phyloP scores from a whole-genome alignment of 176 grass and related monocot genomes.

The Cenchrus purpureus region DNA sequence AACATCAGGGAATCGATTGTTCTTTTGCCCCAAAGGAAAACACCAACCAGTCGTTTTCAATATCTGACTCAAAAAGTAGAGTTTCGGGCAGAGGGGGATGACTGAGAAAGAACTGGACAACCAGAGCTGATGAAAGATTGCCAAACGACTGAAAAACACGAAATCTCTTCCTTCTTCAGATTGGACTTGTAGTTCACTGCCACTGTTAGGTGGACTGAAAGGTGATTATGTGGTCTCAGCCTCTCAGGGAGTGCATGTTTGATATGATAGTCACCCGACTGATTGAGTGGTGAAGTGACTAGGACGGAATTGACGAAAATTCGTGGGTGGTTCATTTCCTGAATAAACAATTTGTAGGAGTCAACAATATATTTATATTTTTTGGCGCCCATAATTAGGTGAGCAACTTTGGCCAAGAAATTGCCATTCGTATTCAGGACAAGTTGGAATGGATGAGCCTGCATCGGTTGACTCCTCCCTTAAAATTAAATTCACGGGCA shows the following conservation, averaged over 20 bases:
- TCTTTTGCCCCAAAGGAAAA: conserved; percentile 40
- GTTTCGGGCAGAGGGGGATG: background rate
- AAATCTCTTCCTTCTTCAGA: background rate
- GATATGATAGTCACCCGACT: conserved; percentile 3
- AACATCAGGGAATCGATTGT: conserved; percentile 40
- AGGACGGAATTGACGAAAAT: conserved; percentile 5
- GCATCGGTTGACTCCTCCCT: conserved; percentile 41
- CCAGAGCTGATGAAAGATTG: background rate
- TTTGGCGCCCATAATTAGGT: background rate
- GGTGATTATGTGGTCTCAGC: background rate
- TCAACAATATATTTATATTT: conserved; percentile 21
- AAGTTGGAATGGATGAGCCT: conserved; percentile 38
- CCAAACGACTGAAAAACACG: conserved; percentile 3
- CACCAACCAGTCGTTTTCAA: conserved; percentile 30
- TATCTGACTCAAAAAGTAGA: background rate
- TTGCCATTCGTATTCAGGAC: conserved; percentile 13
- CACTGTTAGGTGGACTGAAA: conserved; percentile 8
- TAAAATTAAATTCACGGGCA: conserved; percentile 42
- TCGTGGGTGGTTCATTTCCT: conserved; percentile 25
- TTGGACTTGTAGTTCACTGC: background rate
- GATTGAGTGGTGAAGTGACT: background rate
- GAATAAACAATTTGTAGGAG: conserved; percentile 6
- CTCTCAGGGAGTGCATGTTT: conserved; percentile 2
- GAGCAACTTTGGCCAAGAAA: conserved; percentile 20
- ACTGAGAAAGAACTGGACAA: background rate